Evolutionary conservation across 495 filamentous ascomycete species (phyloP), one percentile per base, ranked within the genome.

Genomic region (Daldinia caldariorum): DNA sequence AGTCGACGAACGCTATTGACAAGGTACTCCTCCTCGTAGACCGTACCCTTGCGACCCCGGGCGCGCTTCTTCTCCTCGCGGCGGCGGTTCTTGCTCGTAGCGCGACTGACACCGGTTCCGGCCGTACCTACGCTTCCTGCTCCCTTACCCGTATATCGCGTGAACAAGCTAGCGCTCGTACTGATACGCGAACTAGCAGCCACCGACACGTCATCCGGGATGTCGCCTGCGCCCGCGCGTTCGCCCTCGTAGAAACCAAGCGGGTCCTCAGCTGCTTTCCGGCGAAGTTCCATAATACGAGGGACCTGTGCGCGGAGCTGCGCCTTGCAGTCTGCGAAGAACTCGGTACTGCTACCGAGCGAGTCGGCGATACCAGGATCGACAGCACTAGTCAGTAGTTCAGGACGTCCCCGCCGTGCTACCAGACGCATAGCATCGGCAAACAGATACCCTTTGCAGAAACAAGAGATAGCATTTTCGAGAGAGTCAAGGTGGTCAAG

Each of bases 21-120:
- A 10, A 99, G 84, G 77, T 99, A 98, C 79, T 97, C 95, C 77
- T 98, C 95, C 74, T 99, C 95, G 76, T 98, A 99, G 4, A 99
- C 90, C 45, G 90, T 97, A 14, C 95, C 95, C 83, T 97, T 97
- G 78, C 97, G 92, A 13, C 95, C 95, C 29, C 92, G 85, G 0
- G 95, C 95, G 6, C 93, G 86, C 87, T 99, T 99, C 73, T 97
- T 89, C 83, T 99, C 95, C 77, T 98, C 95, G 14, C 92, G 83
- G 14, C 89, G 83, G 14, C 93, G 86, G 65, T 94, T 97, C 82
- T 92, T 94, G 56, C 88, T 90, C 32, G 93, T 97, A 53, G 89
- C 88, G 9, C 93, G 85, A 18, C 91, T 90, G 1, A 86, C 85
- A 16, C 84, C 85, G 51, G 87, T 89, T 1, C 80, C 84, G 1